These are phyloP conservation scores for Aspergillus panamensis DNA, from an alignment of 495 filamentous ascomycete genomes.

Conservation along the genomic window DNA sequence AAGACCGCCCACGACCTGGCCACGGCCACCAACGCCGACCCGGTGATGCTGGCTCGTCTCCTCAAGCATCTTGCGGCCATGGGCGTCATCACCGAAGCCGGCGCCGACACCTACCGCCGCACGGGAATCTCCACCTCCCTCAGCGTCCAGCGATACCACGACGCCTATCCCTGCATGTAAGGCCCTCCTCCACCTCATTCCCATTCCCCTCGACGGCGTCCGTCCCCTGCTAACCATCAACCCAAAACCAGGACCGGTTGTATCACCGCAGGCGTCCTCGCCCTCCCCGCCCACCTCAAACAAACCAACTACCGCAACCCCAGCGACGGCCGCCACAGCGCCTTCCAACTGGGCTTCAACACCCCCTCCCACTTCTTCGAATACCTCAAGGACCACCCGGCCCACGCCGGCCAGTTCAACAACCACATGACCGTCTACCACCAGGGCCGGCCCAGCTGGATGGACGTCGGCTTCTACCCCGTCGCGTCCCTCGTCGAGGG, in stretches of 20 bases:
- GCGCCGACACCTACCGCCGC: conserved; percentile 39
- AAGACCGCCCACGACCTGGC: conserved; percentile 31
- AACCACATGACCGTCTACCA: conserved; percentile 50
- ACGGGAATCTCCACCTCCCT: conserved; percentile 44
- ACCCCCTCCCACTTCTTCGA: conserved; percentile 37
- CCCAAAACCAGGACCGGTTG: conserved; percentile 28
- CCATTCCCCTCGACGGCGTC: conserved; percentile 1
- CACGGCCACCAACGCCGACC: conserved; percentile 29
- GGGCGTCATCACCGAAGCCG: conserved; percentile 45
- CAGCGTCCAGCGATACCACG: conserved; percentile 32
- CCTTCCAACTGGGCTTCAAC: conserved; percentile 32
- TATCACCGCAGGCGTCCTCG: conserved; percentile 27
- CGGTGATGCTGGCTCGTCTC: conserved; percentile 33
- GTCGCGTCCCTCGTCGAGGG: conserved; percentile 35
- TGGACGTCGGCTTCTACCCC: conserved; percentile 49
- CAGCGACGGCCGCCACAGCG: conserved; percentile 27
- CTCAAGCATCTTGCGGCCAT: conserved; percentile 50
- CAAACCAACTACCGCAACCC: conserved; percentile 32
- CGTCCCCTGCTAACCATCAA: background rate
- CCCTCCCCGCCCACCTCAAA: conserved; percentile 31
- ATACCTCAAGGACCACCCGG: conserved; percentile 27
- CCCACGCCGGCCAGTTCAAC: conserved; percentile 40
- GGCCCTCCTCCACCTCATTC: conserved; percentile 6
- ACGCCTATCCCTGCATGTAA: conserved; percentile 36
- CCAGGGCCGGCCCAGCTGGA: conserved; percentile 49